Percentiles rank a stretch among this genome's conserved stretches.
Evolutionary conservation across 305 asterid species (phyloP).

Genomic region (Solanum chacoense): DNA sequence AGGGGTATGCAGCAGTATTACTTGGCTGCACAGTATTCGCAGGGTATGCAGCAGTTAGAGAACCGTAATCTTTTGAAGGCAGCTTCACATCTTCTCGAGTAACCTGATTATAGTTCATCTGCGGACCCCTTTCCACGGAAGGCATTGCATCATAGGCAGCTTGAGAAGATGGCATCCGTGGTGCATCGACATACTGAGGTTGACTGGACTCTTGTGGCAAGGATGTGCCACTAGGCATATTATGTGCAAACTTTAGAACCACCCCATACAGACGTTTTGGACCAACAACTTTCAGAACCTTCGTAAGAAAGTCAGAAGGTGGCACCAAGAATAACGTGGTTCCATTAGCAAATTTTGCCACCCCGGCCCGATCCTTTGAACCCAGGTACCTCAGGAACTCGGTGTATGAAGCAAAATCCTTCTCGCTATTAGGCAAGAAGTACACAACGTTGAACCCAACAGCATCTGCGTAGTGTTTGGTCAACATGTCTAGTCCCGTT

Average conservation of each 20-base stretch:
- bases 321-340: slow-evolving; percentile 94
- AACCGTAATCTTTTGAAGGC: slow-evolving; percentile 25
- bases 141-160: slow-evolving; percentile 29
- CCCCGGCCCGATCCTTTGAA: slow-evolving; percentile 86
- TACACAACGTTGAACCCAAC: slow-evolving; percentile 70
- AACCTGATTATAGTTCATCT: slow-evolving; percentile 26
- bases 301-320: slow-evolving; percentile 72
- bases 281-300: slow-evolving; percentile 68
- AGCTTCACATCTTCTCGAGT: slow-evolving; percentile 33
- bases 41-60: slow-evolving; percentile 29
- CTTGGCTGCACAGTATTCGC: slow-evolving; percentile 36
- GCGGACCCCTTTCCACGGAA: slow-evolving; percentile 31
- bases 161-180: slow-evolving; percentile 22
- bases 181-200: slow-evolving; percentile 41
- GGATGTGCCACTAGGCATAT: slow-evolving; percentile 23
- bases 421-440: slow-evolving; percentile 91
- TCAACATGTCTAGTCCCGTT: slow-evolving; percentile 82
- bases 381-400: slow-evolving; percentile 84
- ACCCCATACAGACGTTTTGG: slow-evolving; percentile 95
- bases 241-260: slow-evolving; percentile 65
- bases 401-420: slow-evolving; percentile 84
- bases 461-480: slow-evolving; percentile 82
- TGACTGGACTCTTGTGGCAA: slow-evolving; percentile 22
- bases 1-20: slow-evolving; percentile 19
- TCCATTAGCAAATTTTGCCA: slow-evolving; percentile 84